Percentiles rank a stretch among this genome's conserved stretches.
Evolutionary conservation across 495 filamentous ascomycete genomes (phyloP).

Genomic region (Cercophora newfieldiana): DNA sequence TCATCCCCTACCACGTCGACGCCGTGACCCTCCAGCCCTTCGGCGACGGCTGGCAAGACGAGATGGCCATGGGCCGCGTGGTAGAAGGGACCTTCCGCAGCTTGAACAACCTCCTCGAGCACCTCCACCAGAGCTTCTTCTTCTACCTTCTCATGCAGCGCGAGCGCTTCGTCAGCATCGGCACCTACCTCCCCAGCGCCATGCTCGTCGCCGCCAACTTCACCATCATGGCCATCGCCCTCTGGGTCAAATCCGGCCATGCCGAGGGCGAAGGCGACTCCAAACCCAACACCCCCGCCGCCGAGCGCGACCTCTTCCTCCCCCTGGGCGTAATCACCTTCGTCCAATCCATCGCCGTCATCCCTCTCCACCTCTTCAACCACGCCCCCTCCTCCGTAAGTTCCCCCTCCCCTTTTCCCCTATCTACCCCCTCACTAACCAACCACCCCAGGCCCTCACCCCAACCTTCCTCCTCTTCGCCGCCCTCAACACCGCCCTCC

Average conservation of each 20-base stretch:
- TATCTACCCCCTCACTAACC: constrained; percentile 22
- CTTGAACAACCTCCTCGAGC: constrained; percentile 93
- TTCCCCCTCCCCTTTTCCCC: constrained; percentile 10
- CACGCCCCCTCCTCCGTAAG: constrained; percentile 65
- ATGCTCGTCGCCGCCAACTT: constrained; percentile 95
- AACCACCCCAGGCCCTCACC: constrained; percentile 53
- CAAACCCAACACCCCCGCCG: constrained; percentile 26
- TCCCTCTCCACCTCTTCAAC: constrained; percentile 89
- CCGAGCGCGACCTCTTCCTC: constrained; percentile 75
- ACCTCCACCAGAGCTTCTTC: constrained; percentile 98
- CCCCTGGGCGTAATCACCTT: constrained; percentile 71
- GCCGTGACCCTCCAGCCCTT: constrained; percentile 89
- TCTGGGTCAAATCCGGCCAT: constrained; percentile 85
- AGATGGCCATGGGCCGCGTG: constrained; percentile 89
- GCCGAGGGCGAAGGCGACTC: constrained; percentile 14
- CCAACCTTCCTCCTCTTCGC: constrained; percentile 59
- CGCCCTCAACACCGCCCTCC: constrained; percentile 58
- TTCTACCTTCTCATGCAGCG: constrained; percentile 93
- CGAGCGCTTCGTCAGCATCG: constrained; percentile 94
- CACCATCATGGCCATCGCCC: constrained; percentile 87
- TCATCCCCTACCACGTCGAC: constrained; percentile 98
- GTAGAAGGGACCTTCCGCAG: constrained; percentile 88
- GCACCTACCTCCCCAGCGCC: constrained; percentile 93
- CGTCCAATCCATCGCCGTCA: constrained; percentile 73
- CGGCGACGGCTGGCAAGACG: constrained; percentile 92